Conservation (phyloP, 2,329 filamentous ascomycete genomes). For the Colletotrichum costaricense region DNA sequence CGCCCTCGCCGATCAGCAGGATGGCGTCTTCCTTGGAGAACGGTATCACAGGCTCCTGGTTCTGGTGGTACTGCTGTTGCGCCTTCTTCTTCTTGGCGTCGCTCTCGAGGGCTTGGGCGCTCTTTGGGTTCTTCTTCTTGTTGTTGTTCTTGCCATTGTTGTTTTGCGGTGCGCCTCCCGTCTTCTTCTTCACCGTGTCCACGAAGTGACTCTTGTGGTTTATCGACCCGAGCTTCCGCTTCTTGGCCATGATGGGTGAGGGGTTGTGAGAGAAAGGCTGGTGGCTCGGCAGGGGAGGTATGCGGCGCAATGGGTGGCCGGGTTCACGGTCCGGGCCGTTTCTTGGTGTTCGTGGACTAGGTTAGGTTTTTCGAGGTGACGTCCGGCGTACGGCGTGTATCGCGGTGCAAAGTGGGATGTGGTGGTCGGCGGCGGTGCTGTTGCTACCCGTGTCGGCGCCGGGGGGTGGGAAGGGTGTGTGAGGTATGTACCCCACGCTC, state of each 20-base stretch:
- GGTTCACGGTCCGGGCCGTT: slow-evolving; percentile 3
- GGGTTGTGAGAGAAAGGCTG: background rate
- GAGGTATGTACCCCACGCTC: slow-evolving; percentile 17
- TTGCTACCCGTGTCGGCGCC: slow-evolving; percentile 26
- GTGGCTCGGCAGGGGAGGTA: background rate
- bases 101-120: slow-evolving; percentile 28
- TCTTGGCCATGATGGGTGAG: slow-evolving; percentile 49
- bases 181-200: slow-evolving; percentile 33
- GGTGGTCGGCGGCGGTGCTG: slow-evolving; percentile 17
- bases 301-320: background rate
- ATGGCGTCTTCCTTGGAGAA: slow-evolving; percentile 76
- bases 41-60: slow-evolving; percentile 68
- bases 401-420: slow-evolving; percentile 20
- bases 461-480: background rate
- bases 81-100: slow-evolving; percentile 35
- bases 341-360: background rate
- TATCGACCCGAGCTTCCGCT: slow-evolving; percentile 53
- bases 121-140: slow-evolving; percentile 30
- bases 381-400: slow-evolving; percentile 1
- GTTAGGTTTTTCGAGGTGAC: background rate
- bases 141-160: slow-evolving; percentile 33
- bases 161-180: slow-evolving; percentile 19
- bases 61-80: slow-evolving; percentile 40
- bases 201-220: slow-evolving; percentile 33
- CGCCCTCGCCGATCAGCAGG: slow-evolving; percentile 82